phyloP scores from a whole-genome alignment of 1,284 basidiomycete species.

The Puccinia brachypodii region DNA sequence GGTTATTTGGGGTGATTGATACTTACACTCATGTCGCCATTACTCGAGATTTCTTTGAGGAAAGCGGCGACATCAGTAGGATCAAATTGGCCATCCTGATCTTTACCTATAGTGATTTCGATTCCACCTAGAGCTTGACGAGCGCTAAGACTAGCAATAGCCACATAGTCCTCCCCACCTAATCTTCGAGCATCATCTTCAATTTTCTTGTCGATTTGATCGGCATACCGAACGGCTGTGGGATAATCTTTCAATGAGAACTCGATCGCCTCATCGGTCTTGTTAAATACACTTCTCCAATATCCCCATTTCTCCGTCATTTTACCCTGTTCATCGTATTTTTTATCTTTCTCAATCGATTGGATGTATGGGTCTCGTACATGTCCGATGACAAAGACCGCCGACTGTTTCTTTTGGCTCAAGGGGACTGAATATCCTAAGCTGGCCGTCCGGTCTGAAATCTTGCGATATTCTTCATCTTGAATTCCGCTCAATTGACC shows the following conservation, averaged over 20 bases:
- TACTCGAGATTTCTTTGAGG: slow-evolving; percentile 56
- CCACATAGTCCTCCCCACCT: slow-evolving; percentile 55
- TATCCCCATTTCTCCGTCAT: slow-evolving; percentile 50
- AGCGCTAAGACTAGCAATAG: slow-evolving; percentile 54
- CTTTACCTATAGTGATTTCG: slow-evolving; percentile 54
- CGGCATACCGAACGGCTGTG: slow-evolving; percentile 51
- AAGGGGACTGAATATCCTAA: slow-evolving; percentile 30
- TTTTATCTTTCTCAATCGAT: slow-evolving; percentile 12
- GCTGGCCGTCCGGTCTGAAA: slow-evolving; percentile 20
- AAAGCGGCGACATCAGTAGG: slow-evolving; percentile 54
- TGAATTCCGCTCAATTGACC: slow-evolving; percentile 15
- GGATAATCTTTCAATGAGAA: slow-evolving; percentile 56
- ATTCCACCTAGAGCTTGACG: slow-evolving; percentile 55
- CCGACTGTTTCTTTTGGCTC: background rate
- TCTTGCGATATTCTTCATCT: slow-evolving; percentile 40
- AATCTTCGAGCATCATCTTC: slow-evolving; percentile 54
- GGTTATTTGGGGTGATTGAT: background rate
- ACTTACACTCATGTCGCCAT: slow-evolving; percentile 55
- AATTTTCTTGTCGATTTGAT: slow-evolving; percentile 53
- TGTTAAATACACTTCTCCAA: slow-evolving; percentile 54
- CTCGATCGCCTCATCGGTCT: slow-evolving; percentile 52
- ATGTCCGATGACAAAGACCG: slow-evolving; percentile 39
- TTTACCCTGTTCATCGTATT: background rate
- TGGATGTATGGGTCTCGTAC: slow-evolving; percentile 44
- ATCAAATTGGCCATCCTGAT: slow-evolving; percentile 50